Conservation (phyloP, 202 grass and related monocot species). For the Panicum hallii region DNA sequence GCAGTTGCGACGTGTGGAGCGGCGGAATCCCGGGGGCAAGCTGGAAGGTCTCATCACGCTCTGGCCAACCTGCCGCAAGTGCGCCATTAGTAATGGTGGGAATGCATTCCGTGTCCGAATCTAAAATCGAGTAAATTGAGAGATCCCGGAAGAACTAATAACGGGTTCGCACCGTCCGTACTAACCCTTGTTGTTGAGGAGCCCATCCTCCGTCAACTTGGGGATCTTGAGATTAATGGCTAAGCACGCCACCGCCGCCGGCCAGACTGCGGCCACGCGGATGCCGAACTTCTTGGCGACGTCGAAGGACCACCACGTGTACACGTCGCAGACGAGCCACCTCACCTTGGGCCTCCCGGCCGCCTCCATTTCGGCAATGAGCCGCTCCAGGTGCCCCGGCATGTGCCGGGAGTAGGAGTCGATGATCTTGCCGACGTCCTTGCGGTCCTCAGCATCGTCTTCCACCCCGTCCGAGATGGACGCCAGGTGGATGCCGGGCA, state of each 20-base stretch:
- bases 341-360: conserved; percentile 23
- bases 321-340: conserved; percentile 26
- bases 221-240: conserved; percentile 56
- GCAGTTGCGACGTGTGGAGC: conserved; percentile 51
- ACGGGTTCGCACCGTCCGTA: neutral
- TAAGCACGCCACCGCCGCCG: conserved; percentile 41
- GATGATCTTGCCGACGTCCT: conserved; percentile 14
- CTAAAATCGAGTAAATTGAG: no score
- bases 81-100: neutral
- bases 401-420: neutral
- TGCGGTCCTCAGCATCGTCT: conserved; percentile 23
- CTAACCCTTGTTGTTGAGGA: conserved; percentile 57
- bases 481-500: conserved; percentile 29
- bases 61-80: conserved; percentile 59
- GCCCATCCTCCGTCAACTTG: conserved; percentile 45
- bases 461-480: conserved; percentile 44
- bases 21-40: conserved; percentile 51
- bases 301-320: neutral
- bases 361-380: neutral
- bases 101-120: no score
- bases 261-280: conserved; percentile 50
- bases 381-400: conserved; percentile 4
- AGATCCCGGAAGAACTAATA: no score
- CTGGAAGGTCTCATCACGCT: conserved; percentile 51
- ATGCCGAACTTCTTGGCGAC: conserved; percentile 60